Conservation (phyloP, 192 early-diverging fungal genomes). For the Cetraspora pellucida region DNA sequence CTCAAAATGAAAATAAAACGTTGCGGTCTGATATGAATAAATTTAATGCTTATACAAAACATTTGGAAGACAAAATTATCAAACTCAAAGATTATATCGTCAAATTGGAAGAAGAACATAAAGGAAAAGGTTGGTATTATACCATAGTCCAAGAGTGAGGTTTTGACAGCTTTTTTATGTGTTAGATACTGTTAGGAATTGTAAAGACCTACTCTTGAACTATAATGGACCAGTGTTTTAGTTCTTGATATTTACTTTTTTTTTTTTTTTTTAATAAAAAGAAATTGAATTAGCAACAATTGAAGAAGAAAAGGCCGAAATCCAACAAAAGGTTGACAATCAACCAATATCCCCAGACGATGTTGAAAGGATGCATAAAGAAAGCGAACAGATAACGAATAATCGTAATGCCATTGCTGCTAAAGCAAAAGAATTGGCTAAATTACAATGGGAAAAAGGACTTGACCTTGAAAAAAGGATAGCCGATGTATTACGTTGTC, state of each 20-base stretch:
- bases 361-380: constrained; percentile 79
- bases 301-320: constrained; percentile 54
- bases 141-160: no score
- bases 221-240: neutral
- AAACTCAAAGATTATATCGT: constrained; percentile 26
- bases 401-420: constrained; percentile 52
- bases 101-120: constrained; percentile 55
- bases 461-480: constrained; percentile 69
- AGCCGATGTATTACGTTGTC: constrained; percentile 51
- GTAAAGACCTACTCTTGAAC: no score
- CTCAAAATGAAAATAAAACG: constrained; percentile 56
- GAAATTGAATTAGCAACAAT: constrained; percentile 41
- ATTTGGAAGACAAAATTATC: constrained; percentile 17
- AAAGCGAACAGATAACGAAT: constrained; percentile 67
- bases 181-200: no score
- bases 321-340: constrained; percentile 67
- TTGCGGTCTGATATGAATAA: constrained; percentile 64
- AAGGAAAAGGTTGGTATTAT: constrained; percentile 23
- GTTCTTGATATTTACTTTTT: neutral
- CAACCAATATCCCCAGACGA: constrained; percentile 80
- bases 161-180: no score
- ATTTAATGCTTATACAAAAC: constrained; percentile 52
- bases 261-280: neutral
- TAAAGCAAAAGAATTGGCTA: constrained; percentile 60
- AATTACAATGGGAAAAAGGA: constrained; percentile 67